A percentile compares a stretch with the other conserved stretches of the same genome.
phyloP scores from a whole-genome alignment of 2,329 filamentous ascomycete genomes.

The Fusarium sterilihyphosum region DNA sequence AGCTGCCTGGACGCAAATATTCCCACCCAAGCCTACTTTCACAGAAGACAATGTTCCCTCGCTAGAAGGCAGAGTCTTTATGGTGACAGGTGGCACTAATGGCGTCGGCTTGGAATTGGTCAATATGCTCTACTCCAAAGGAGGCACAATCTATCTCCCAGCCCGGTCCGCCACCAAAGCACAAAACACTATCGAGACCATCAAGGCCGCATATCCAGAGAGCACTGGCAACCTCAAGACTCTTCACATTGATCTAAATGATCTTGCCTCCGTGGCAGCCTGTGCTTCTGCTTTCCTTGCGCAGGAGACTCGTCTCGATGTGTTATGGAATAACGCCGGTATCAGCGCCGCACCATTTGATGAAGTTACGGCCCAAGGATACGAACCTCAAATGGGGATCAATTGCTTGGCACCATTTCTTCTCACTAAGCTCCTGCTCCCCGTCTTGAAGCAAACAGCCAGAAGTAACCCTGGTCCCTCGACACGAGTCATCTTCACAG shows the following conservation, averaged over 20 bases:
- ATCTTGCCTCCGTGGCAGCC: slow-evolving; percentile 52
- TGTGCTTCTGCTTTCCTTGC: slow-evolving; percentile 49
- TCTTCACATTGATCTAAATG: slow-evolving; percentile 52
- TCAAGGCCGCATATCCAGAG: background rate
- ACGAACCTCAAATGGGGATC: slow-evolving; percentile 47
- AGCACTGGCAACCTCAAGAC: slow-evolving; percentile 40
- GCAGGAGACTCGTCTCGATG: slow-evolving; percentile 53
- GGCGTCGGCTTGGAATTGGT: slow-evolving; percentile 62
- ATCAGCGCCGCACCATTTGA: background rate
- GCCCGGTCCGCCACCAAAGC: background rate
- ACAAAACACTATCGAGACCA: slow-evolving; percentile 45
- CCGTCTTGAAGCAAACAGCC: slow-evolving; percentile 42
- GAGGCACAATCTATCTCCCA: slow-evolving; percentile 59
- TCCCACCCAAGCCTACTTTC: slow-evolving; percentile 36
- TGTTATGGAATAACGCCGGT: slow-evolving; percentile 55
- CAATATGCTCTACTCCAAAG: slow-evolving; percentile 62
- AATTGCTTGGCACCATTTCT: slow-evolving; percentile 49
- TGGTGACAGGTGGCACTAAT: slow-evolving; percentile 59
- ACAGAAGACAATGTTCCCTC: slow-evolving; percentile 42
- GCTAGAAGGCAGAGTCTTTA: slow-evolving; percentile 48
- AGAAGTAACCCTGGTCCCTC: slow-evolving; percentile 1
- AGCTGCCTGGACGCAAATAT: slow-evolving; percentile 6
- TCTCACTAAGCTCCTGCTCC: slow-evolving; percentile 47
- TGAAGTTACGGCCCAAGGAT: slow-evolving; percentile 36
- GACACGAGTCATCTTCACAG: slow-evolving; percentile 44